A percentile compares a stretch with the other conserved stretches of the same genome.
These are phyloP conservation scores for Aspergillus heteromorphus DNA, from an alignment of 495 filamentous ascomycete species.

Conservation along the genomic window DNA sequence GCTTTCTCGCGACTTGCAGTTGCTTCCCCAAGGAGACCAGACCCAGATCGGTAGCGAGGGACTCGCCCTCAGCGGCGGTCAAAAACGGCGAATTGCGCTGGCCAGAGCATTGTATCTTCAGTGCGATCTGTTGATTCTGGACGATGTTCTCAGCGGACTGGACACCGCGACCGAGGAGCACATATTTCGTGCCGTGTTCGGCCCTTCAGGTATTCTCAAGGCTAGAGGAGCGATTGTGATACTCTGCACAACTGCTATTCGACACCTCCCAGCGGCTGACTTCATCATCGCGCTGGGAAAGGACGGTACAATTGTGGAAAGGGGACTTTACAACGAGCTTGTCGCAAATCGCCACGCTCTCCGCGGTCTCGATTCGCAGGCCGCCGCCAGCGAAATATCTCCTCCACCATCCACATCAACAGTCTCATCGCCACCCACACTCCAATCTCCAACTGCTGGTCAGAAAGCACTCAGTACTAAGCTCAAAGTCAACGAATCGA, in stretches of 20 bases:
- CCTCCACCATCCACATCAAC: no score
- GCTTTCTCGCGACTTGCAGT: background rate
- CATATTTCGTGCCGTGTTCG: background rate
- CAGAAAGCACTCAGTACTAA: no score
- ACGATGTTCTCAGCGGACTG: background rate
- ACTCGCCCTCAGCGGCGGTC: background rate
- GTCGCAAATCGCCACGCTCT: no score
- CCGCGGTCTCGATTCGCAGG: background rate
- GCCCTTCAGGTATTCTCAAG: background rate
- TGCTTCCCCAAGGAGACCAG: background rate
- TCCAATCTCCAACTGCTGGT: no score
- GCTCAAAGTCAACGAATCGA: no score
- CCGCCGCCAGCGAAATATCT: no score
- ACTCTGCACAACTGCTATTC: background rate
- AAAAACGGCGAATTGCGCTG: background rate
- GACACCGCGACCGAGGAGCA: background rate
- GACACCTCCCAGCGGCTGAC: background rate
- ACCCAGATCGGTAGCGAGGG: background rate
- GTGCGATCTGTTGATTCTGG: background rate
- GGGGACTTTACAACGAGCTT: background rate
- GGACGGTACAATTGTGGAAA: background rate
- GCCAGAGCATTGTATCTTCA: background rate
- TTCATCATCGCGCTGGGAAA: background rate
- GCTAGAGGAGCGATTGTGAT: background rate
- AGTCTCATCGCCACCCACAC: no score